Conservation (phyloP, 2,329 filamentous ascomycete genomes). For the Hypoxylon sp. region DNA sequence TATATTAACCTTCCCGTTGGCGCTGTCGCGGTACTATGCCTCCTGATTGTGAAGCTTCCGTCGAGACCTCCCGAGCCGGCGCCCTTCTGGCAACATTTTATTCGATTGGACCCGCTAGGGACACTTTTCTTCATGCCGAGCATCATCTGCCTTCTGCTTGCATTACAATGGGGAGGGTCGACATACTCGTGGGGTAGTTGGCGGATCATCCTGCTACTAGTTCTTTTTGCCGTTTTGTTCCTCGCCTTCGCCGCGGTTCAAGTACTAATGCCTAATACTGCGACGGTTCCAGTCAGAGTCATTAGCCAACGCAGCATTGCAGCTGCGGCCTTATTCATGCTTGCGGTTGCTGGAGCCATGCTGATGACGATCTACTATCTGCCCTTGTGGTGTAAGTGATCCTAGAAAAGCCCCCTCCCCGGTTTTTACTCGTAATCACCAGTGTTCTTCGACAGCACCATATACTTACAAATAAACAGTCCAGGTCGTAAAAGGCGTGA, state of each 20-base stretch:
- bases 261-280: slow-evolving; percentile 67
- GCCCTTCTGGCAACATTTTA: slow-evolving; percentile 60
- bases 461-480: slow-evolving; percentile 53
- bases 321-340: slow-evolving; percentile 57
- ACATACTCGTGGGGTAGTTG: slow-evolving; percentile 65
- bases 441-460: neutral
- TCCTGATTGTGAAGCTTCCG: slow-evolving; percentile 65
- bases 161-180: slow-evolving; percentile 73
- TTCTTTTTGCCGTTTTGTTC: slow-evolving; percentile 63
- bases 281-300: slow-evolving; percentile 69
- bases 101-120: slow-evolving; percentile 69
- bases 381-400: slow-evolving; percentile 65
- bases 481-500: slow-evolving; percentile 69
- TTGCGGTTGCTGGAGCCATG: slow-evolving; percentile 60
- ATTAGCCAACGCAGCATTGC: slow-evolving; percentile 70
- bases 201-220: slow-evolving; percentile 68
- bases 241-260: slow-evolving; percentile 67
- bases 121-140: slow-evolving; percentile 72
- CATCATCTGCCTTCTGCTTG: slow-evolving; percentile 72
- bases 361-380: slow-evolving; percentile 69
- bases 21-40: slow-evolving; percentile 63
- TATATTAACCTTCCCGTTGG: slow-evolving; percentile 72
- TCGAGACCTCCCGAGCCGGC: slow-evolving; percentile 43
- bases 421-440: too few species aligned
- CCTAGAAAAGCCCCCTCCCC: too few species aligned